Conservation (phyloP, 1,284 basidiomycete species). For the Termitomyces sp. region DNA sequence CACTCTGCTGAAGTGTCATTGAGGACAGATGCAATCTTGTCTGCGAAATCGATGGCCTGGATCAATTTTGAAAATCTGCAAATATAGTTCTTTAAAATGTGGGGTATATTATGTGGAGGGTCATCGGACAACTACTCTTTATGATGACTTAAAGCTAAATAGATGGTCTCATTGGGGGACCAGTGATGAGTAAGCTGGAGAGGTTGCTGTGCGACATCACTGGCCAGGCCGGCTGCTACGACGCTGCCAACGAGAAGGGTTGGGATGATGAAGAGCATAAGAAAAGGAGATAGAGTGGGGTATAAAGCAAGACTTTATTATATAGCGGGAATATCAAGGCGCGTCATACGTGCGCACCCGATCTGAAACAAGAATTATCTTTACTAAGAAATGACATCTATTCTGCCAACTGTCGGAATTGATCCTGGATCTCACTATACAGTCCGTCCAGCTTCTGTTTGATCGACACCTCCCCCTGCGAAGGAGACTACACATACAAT, state of each 20-base stretch:
- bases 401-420: conserved; percentile 83
- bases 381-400: conserved; percentile 25
- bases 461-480: conserved; percentile 80
- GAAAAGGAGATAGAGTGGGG: neutral
- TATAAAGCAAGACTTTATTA: neutral
- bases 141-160: conserved; percentile 7
- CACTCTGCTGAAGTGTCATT: conserved; percentile 14
- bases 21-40: conserved; percentile 12
- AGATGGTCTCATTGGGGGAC: conserved; percentile 13
- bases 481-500: conserved; percentile 57
- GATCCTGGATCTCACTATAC: conserved; percentile 82
- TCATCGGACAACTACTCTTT: conserved; percentile 8
- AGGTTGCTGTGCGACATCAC: conserved; percentile 1
- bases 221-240: neutral
- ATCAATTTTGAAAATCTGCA: conserved; percentile 13
- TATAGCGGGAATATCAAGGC: neutral
- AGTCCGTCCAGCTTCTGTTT: conserved; percentile 77
- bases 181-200: conserved; percentile 5
- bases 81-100: neutral
- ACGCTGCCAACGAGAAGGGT: neutral
- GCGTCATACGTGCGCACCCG: conserved; percentile 3
- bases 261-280: conserved; percentile 8
- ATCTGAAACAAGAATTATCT: conserved; percentile 8
- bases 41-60: conserved; percentile 15
- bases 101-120: neutral